Evolutionary conservation across 805 yeast genomes (phyloP).

Genomic region (Starmerella etchellsii): DNA sequence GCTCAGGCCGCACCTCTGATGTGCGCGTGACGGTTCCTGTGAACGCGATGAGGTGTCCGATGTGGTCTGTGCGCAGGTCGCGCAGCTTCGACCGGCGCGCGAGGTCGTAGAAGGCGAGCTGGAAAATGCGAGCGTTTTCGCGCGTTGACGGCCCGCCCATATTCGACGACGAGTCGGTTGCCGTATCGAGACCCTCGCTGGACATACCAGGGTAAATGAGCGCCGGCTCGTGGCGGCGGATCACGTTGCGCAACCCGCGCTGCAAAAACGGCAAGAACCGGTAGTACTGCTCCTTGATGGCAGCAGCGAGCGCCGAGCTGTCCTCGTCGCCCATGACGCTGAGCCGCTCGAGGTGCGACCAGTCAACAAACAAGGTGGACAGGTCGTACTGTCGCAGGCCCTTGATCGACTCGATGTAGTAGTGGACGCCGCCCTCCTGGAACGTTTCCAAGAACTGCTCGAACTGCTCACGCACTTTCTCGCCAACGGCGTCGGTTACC

Average conservation of each 20-base stretch:
- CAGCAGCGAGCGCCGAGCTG: conserved; percentile 70
- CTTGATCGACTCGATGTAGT: conserved; percentile 67
- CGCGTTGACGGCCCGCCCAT: conserved; percentile 20
- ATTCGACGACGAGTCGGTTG: not conserved
- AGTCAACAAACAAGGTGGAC: conserved; percentile 73
- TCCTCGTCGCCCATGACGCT: conserved; percentile 36
- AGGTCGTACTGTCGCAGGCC: conserved; percentile 66
- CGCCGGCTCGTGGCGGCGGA: conserved; percentile 64
- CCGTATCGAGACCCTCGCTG: not conserved
- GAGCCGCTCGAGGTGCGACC: conserved; percentile 55
- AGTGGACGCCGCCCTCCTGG: conserved; percentile 34
- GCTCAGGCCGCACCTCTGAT: conserved; percentile 90
- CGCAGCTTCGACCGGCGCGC: conserved; percentile 75
- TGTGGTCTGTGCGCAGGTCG: conserved; percentile 77
- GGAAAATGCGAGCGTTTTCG: conserved; percentile 63
- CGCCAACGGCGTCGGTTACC: conserved; percentile 84
- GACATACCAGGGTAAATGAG: conserved; percentile 30
- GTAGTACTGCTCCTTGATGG: conserved; percentile 82
- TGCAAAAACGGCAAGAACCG: conserved; percentile 79
- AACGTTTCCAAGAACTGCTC: conserved; percentile 69
- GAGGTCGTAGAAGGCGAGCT: conserved; percentile 75
- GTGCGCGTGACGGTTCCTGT: conserved; percentile 95
- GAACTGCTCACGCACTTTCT: conserved; percentile 81
- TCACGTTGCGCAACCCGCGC: conserved; percentile 57
- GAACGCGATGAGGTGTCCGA: conserved; percentile 71